Conservation (phyloP, 2,329 filamentous ascomycete species). For the Zymoseptoria crescenta region DNA sequence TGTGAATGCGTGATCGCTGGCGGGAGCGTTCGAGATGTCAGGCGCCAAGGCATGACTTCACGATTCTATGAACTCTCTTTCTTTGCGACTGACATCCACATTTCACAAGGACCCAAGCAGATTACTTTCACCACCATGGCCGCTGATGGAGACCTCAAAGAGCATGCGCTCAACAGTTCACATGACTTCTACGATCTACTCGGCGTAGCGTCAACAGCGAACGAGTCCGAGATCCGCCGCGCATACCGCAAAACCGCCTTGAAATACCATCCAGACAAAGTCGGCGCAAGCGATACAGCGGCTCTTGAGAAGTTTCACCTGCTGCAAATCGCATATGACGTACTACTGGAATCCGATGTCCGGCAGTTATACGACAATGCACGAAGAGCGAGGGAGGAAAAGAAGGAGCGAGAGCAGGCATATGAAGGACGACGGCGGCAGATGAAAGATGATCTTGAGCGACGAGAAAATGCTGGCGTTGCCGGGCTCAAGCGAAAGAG, state of each 20-base stretch:
- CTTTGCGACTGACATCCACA: background rate
- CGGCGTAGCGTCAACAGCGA: conserved; percentile 55
- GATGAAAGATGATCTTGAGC: conserved; percentile 82
- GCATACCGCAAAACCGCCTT: conserved; percentile 79
- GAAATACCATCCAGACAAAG: conserved; percentile 93
- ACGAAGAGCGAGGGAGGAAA: conserved; percentile 61
- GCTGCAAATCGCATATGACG: conserved; percentile 77
- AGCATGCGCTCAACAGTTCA: conserved; percentile 33
- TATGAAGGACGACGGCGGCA: conserved; percentile 65
- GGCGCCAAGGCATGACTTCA: background rate
- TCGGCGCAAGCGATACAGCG: conserved; percentile 49
- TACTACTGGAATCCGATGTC: conserved; percentile 63
- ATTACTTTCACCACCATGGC: conserved; percentile 24
- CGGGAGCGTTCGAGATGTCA: background rate
- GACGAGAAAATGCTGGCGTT: conserved; percentile 51
- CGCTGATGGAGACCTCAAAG: conserved; percentile 34
- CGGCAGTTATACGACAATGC: conserved; percentile 72
- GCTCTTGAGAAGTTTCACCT: conserved; percentile 78
- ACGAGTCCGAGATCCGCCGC: conserved; percentile 67
- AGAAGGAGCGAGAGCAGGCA: conserved; percentile 61
- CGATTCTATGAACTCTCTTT: background rate
- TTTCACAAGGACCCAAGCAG: background rate
- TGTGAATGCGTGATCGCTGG: background rate
- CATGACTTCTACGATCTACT: conserved; percentile 73
- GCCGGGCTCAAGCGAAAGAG: conserved; percentile 36